Evolutionary conservation across 352 stramenopile genomes (phyloP).

Genomic region (Hyaloperonospora brassicae): DNA sequence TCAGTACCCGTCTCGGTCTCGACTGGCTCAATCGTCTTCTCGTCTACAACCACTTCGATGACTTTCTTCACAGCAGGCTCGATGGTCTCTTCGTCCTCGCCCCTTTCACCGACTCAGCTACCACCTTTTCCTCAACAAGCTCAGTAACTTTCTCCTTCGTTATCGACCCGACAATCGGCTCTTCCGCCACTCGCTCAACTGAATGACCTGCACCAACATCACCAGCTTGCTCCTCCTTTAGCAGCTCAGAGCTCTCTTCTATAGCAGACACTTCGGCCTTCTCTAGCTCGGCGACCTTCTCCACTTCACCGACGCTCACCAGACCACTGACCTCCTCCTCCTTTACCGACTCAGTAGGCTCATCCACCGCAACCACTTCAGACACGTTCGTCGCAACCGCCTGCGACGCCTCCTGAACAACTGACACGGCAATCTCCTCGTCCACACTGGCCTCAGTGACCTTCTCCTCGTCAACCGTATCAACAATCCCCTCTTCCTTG

Average conservation of each 20-base stretch:
- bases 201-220: too few species aligned
- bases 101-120: neutral
- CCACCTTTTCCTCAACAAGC: neutral
- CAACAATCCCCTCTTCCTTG: neutral
- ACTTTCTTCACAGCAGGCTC: constrained; percentile 1
- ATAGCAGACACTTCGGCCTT: too few species aligned
- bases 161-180: too few species aligned
- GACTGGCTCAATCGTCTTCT: neutral
- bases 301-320: neutral
- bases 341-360: neutral
- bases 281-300: too few species aligned
- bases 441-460: too few species aligned
- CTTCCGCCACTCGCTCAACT: too few species aligned
- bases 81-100: neutral
- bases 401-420: too few species aligned
- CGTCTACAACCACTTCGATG: neutral
- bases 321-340: constrained; percentile 6
- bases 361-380: too few species aligned
- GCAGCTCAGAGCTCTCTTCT: too few species aligned
- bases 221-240: too few species aligned
- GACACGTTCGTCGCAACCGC: too few species aligned
- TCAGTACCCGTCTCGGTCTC: neutral
- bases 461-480: neutral
- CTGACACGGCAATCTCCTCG: too few species aligned
- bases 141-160: constrained; percentile 1